These are phyloP conservation scores for Uromyces viciae-fabae DNA, from an alignment of 1,284 basidiomycete genomes.

Conservation along the genomic window DNA sequence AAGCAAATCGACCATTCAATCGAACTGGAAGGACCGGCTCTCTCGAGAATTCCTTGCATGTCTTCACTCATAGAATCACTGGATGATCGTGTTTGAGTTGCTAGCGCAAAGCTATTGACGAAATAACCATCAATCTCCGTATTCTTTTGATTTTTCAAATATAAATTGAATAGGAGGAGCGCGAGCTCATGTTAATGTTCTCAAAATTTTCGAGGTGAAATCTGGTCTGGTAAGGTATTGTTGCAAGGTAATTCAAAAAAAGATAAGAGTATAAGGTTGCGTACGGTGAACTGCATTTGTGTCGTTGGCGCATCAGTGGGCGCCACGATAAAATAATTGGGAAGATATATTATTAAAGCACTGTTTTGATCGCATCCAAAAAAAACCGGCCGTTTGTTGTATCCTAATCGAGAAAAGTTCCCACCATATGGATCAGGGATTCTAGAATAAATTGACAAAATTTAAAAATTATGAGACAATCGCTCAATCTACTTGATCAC, in stretches of 20 bases:
- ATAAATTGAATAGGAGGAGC: too few relatives aligned
- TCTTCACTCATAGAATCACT: conserved; percentile 18
- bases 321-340: conserved; percentile 40
- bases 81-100: conserved; percentile 26
- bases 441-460: neutral
- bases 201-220: neutral
- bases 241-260: neutral
- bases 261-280: neutral
- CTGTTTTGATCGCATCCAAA: conserved; percentile 32
- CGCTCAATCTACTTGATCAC: neutral
- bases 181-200: too few relatives aligned
- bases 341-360: conserved; percentile 38
- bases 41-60: conserved; percentile 30
- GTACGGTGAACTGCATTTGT: conserved; percentile 40
- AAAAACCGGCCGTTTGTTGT: conserved; percentile 43
- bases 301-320: conserved; percentile 41
- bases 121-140: conserved; percentile 44
- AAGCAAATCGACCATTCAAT: conserved; percentile 43
- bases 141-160: conserved; percentile 18
- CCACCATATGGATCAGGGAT: conserved; percentile 42
- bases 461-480: neutral
- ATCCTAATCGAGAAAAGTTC: conserved; percentile 41
- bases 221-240: neutral
- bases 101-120: conserved; percentile 42
- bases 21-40: conserved; percentile 27